phyloP scores from a whole-genome alignment of 306 rosid species.

The Casuarina cunninghamiana region DNA sequence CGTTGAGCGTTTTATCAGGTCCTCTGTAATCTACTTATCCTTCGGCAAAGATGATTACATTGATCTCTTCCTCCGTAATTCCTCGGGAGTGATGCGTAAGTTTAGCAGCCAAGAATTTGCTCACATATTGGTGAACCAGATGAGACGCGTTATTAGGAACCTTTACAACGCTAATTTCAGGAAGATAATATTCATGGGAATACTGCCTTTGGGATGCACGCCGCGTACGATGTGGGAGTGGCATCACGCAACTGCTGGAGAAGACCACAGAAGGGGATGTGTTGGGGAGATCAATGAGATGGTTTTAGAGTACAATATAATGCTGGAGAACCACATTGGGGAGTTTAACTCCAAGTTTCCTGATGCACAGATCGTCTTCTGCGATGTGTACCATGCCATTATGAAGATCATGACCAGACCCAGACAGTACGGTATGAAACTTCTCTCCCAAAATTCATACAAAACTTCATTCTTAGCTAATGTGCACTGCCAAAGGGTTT shows the following conservation, averaged over 20 bases:
- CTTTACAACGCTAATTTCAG: constrained; percentile 62
- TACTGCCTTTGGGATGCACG: constrained; percentile 72
- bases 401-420: constrained; percentile 57
- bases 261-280: constrained; percentile 36
- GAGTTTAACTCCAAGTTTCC: constrained; percentile 46
- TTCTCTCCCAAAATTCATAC: not conserved
- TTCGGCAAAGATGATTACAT: constrained; percentile 81
- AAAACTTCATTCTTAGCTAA: no score
- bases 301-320: constrained; percentile 58
- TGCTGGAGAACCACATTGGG: constrained; percentile 41
- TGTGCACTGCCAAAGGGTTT: no score
- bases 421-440: constrained; percentile 47
- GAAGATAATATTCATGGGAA: constrained; percentile 74
- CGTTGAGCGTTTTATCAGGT: constrained; percentile 49
- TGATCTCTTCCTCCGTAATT: constrained; percentile 45
- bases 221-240: constrained; percentile 47
- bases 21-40: constrained; percentile 72
- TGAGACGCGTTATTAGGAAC: constrained; percentile 58
- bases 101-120: constrained; percentile 35
- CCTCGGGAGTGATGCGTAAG: constrained; percentile 31
- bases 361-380: constrained; percentile 62
- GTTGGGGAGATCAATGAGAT: constrained; percentile 52
- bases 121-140: constrained; percentile 58
- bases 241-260: constrained; percentile 17
- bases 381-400: constrained; percentile 69